These are phyloP conservation scores for Calonectria henricotiae DNA, from an alignment of 2,329 filamentous ascomycete species.

Conservation along the genomic window DNA sequence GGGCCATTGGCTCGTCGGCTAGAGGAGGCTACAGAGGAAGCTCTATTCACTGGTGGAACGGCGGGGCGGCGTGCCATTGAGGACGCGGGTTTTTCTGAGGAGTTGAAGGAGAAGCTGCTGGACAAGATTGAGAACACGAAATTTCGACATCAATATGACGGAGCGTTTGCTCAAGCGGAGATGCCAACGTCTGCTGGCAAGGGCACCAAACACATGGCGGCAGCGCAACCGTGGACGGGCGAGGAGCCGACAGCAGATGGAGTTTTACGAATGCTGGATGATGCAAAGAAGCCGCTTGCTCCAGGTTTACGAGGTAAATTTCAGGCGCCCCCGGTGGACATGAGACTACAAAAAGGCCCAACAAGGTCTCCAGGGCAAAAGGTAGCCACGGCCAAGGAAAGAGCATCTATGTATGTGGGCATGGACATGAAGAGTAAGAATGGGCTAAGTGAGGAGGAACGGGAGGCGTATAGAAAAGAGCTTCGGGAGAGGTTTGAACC, in stretches of 20 bases:
- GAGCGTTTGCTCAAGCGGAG: constrained; percentile 66
- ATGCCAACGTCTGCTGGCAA: constrained; percentile 74
- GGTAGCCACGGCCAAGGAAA: constrained; percentile 72
- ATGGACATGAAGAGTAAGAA: constrained; percentile 65
- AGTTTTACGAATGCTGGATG: constrained; percentile 87
- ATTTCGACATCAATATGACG: constrained; percentile 68
- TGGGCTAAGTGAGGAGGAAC: constrained; percentile 79
- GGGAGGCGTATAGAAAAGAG: constrained; percentile 79
- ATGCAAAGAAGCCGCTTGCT: constrained; percentile 81
- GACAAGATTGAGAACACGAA: constrained; percentile 71
- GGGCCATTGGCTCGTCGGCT: constrained; percentile 73
- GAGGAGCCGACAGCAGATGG: constrained; percentile 82
- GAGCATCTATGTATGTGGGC: constrained; percentile 68
- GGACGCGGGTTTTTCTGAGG: constrained; percentile 76
- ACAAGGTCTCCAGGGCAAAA: constrained; percentile 64
- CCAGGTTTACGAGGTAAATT: constrained; percentile 66
- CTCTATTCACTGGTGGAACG: constrained; percentile 72
- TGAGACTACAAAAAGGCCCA: constrained; percentile 64
- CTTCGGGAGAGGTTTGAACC: constrained; percentile 87
- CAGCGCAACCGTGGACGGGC: constrained; percentile 83
- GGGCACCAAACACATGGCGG: constrained; percentile 79
- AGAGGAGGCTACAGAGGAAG: constrained; percentile 76
- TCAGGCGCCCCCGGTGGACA: constrained; percentile 67
- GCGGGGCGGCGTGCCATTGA: constrained; percentile 74
- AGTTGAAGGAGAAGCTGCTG: constrained; percentile 73